Evolutionary conservation across 768 basidiomycete genomes (phyloP), one percentile per base, ranked within the genome.

Genomic region (Cyclocybe cylindracea): DNA sequence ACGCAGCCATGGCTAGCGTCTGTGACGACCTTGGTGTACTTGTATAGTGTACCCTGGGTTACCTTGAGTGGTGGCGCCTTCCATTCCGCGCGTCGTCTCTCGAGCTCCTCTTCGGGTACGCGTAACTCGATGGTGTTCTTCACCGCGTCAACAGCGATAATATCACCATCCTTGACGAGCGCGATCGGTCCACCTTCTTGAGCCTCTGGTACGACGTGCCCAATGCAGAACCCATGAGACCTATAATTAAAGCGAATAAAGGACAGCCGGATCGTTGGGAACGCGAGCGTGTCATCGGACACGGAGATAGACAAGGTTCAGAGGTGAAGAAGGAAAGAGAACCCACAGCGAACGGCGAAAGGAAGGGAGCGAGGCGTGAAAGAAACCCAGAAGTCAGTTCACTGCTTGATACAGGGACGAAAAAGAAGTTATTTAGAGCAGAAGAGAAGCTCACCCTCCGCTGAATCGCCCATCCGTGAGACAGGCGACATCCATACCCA

Each of bases 381-480:
- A 49, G 50, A 41, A 60, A 58, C 46, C 48, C 37, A 54, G 33
- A 33, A 48, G 39, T 18, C 31, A 16, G 16, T 16, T 16, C 16
- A 16, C 16, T 16, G 16, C 16, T 16, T 16, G 16, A 16, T 16
- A 16, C 16, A 16, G 55, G 39, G 29, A 19, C 43, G 56, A 39
- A 43, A 34, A 35, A 50, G 37, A 51, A 56, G 40, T 41, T 38
- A 47, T 49, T 45, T 46, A 52, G 46, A 50, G 49, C 35, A 44
- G 44, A 45, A 56, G 42, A 52, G 44, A 53, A 39, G 78, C 87
- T 71, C 62, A 97, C 94, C 95, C 95, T 75, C 95, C 95, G 67
- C 91, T 93, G 78, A 99, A 99, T 58, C 97, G 86, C 45, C 97
- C 97, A 72, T 99, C 96, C 13, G 97, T 99, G 58, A 99, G 71